These are phyloP conservation scores for Sporothrix brunneoviolacea DNA, from an alignment of 2,329 filamentous ascomycete genomes.

Conservation along the genomic window DNA sequence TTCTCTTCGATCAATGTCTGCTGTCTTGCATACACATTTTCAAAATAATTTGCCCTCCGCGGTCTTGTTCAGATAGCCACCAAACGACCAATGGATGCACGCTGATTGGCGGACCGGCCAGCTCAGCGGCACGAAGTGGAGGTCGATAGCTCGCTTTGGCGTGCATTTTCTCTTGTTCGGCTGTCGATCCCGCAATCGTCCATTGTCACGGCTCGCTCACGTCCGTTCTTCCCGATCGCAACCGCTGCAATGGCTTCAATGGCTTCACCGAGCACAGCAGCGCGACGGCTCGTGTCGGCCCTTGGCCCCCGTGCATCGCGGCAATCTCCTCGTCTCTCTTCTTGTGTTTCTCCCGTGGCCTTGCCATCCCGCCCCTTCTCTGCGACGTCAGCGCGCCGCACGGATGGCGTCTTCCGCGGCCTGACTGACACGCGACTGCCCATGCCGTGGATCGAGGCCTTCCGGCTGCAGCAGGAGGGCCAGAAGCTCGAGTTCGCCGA, in stretches of 20 bases:
- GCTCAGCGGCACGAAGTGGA: slow-evolving; percentile 3
- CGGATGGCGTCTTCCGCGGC: slow-evolving; percentile 33
- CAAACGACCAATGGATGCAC: too few species aligned
- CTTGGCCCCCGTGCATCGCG: neutral
- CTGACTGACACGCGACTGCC: slow-evolving; percentile 29
- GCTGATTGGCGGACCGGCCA: neutral
- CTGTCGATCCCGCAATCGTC: neutral
- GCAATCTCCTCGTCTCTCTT: neutral
- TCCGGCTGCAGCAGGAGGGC: slow-evolving; percentile 46
- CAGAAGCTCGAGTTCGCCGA: slow-evolving; percentile 23
- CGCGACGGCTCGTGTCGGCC: neutral
- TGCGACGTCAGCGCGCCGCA: slow-evolving; percentile 16
- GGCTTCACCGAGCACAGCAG: neutral
- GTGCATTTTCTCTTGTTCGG: too few species aligned
- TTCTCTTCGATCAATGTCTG: too few species aligned
- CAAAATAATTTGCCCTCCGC: too few species aligned
- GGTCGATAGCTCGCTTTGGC: neutral
- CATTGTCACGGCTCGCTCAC: too few species aligned
- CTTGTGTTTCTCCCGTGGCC: neutral
- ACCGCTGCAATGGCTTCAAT: neutral
- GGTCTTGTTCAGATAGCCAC: too few species aligned
- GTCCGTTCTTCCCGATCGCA: neutral
- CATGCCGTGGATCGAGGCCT: slow-evolving; percentile 64
- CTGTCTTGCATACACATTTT: too few species aligned
- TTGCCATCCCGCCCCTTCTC: neutral